Conservation (phyloP, 495 filamentous ascomycete genomes). For the Cercophora sp. region DNA sequence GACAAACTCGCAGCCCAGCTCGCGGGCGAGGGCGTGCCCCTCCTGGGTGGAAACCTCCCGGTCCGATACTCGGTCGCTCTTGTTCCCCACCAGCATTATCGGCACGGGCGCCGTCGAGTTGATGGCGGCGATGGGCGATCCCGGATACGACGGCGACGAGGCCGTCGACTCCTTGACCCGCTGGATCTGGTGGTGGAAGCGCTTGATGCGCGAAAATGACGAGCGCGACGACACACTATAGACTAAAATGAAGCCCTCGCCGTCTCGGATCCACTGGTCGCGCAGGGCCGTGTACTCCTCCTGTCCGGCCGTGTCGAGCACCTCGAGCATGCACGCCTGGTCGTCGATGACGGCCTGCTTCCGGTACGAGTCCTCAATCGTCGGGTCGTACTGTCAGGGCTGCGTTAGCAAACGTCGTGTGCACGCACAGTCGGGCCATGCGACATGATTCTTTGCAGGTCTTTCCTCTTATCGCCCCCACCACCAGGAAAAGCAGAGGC, state of each 20-base stretch:
- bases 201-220: constrained; percentile 89
- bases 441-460: too few species aligned
- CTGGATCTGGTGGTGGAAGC: constrained; percentile 95
- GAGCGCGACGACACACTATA: constrained; percentile 97
- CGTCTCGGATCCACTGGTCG: constrained; percentile 98
- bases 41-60: constrained; percentile 96
- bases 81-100: constrained; percentile 98
- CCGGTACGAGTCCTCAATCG: constrained; percentile 95
- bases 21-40: constrained; percentile 83
- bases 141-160: constrained; percentile 67
- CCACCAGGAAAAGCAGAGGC: constrained; percentile 5
- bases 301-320: constrained; percentile 97
- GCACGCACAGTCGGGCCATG: too few species aligned
- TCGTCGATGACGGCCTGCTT: constrained; percentile 98
- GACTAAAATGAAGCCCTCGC: constrained; percentile 94
- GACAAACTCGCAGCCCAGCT: constrained; percentile 94
- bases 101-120: constrained; percentile 65
- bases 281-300: constrained; percentile 97
- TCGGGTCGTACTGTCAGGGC: constrained; percentile 72
- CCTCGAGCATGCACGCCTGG: constrained; percentile 97
- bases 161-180: constrained; percentile 92
- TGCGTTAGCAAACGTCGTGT: too few species aligned
- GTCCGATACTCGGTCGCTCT: constrained; percentile 93
- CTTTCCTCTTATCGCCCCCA: too few species aligned
- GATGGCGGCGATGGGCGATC: constrained; percentile 52